These are phyloP conservation scores for Ascochyta rabiei DNA, from an alignment of 2,329 filamentous ascomycete species.

Conservation along the genomic window DNA sequence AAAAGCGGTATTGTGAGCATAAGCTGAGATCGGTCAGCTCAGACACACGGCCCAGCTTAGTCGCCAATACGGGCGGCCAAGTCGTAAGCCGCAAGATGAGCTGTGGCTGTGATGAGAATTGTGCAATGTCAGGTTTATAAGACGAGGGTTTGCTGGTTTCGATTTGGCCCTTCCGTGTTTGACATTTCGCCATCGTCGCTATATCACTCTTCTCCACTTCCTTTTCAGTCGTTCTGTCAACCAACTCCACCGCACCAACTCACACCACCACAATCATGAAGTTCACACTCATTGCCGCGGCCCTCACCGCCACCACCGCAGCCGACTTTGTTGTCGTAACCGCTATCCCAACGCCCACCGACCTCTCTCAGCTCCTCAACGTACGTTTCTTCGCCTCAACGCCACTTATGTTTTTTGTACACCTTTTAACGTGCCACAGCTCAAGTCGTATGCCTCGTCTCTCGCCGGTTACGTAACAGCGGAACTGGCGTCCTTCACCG, in stretches of 20 bases:
- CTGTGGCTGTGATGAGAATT: constrained; percentile 13
- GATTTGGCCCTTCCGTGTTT: not conserved
- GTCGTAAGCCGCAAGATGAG: constrained; percentile 11
- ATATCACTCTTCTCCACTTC: not conserved
- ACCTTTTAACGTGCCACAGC: constrained; percentile 10
- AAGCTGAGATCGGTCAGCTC: not conserved
- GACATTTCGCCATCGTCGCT: not conserved
- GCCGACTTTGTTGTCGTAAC: constrained; percentile 33
- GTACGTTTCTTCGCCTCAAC: constrained; percentile 11
- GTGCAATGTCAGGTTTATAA: constrained; percentile 9
- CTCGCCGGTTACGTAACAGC: constrained; percentile 20
- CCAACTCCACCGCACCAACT: not conserved
- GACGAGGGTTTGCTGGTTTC: constrained; percentile 10
- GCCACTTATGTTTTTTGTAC: not conserved
- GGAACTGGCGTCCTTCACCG: constrained; percentile 21
- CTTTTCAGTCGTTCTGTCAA: not conserved
- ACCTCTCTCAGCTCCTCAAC: constrained; percentile 23
- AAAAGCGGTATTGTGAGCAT: not conserved
- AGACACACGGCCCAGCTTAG: constrained; percentile 2
- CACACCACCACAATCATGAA: constrained; percentile 22
- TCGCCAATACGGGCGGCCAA: constrained; percentile 5
- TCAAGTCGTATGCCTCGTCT: constrained; percentile 23
- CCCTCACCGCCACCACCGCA: constrained; percentile 22
- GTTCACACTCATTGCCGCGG: constrained; percentile 24
- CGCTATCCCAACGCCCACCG: constrained; percentile 18